phyloP scores from a whole-genome alignment of 257 asterid species.

The Leptodermis oblonga region DNA sequence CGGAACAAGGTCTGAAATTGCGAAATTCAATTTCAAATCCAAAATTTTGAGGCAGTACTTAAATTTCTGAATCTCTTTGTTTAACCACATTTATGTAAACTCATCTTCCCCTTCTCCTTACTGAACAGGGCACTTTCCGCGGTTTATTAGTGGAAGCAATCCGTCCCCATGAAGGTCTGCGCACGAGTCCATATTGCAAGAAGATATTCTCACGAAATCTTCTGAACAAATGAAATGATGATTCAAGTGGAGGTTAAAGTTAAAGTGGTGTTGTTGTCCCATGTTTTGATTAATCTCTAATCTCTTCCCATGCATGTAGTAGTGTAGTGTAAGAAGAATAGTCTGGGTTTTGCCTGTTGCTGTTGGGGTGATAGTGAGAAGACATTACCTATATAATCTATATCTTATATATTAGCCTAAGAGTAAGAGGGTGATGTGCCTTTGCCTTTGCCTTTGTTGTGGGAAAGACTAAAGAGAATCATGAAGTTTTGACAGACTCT shows the following conservation, averaged over 20 bases:
- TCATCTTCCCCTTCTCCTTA: constrained; percentile 6
- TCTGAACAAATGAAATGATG: constrained; percentile 36
- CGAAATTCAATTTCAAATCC: too few relatives aligned
- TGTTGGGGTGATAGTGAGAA: constrained; percentile 5
- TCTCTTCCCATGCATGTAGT: constrained; percentile 11
- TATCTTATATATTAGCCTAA: constrained; percentile 2
- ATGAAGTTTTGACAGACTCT: background rate
- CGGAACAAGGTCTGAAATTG: too few relatives aligned
- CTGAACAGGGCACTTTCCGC: constrained; percentile 29
- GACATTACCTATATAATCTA: background rate
- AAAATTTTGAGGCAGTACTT: too few relatives aligned
- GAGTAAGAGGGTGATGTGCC: background rate
- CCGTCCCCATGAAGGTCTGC: constrained; percentile 27
- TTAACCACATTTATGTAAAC: background rate
- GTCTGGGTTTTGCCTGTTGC: constrained; percentile 3
- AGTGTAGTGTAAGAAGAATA: constrained; percentile 8
- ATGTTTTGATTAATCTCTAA: background rate
- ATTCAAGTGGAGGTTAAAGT: background rate
- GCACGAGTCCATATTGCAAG: constrained; percentile 43
- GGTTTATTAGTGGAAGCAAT: constrained; percentile 25
- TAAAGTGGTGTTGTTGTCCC: constrained; percentile 22
- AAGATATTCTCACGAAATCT: constrained; percentile 39
- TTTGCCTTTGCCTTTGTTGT: background rate
- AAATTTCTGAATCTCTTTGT: background rate
- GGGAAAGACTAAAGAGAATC: constrained; percentile 12